Base-by-base conservation (phyloP, 441 rosid species). In the Adansonia gregorii region DNA sequence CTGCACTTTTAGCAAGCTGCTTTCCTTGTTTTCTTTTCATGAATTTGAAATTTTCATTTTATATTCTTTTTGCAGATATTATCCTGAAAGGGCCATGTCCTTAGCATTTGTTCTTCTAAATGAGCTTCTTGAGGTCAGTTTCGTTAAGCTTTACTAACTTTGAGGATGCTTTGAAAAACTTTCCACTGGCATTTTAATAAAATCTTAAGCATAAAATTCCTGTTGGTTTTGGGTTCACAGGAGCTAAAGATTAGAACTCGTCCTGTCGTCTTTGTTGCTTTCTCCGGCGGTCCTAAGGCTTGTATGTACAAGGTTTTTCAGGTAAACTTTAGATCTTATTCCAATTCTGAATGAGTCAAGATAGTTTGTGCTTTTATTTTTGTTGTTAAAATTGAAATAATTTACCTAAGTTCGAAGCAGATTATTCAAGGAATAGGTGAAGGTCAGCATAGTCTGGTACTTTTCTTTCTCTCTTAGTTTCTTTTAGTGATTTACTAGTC, bases 201-300 rank as follows among this genome's bases (percentile, higher is more conserved):
- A 54, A 27, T 55, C 1, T 17, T 35, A 55, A 55, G 8, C 20
- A n/a, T 39, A 8, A 8, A 35, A n/a, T 15, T n/a, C 5, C 5
- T 41, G 3, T 39, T 65, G 48, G 11, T 65, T 39, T 35, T 39
- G 46, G 48, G 14, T 65, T 76, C 66, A 79, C 86, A 95, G 99
- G 93, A 88, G 84, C 81, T 95, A 66, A 89, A 87, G 86, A 74
- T 76, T 24, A 87, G 85, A 86, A 87, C 94, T 58, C 86, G 91
- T 83, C 96, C 99, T 22, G 85, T 93, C 69, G 88, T 92, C 74
- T 91, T 95, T 80, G 84, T 89, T 22, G 88, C 98, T 35, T 82
- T 95, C 81, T 95, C 99, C 83, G 98, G 94, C 0, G 94, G 91
- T 85, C 78, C 98, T 2, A 93, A 95, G 86, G 94, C 98, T 78